Percentiles rank a stretch among this genome's conserved stretches.
phyloP scores from a whole-genome alignment of 2,329 filamentous ascomycete genomes.

The Laburnicola sp. region DNA sequence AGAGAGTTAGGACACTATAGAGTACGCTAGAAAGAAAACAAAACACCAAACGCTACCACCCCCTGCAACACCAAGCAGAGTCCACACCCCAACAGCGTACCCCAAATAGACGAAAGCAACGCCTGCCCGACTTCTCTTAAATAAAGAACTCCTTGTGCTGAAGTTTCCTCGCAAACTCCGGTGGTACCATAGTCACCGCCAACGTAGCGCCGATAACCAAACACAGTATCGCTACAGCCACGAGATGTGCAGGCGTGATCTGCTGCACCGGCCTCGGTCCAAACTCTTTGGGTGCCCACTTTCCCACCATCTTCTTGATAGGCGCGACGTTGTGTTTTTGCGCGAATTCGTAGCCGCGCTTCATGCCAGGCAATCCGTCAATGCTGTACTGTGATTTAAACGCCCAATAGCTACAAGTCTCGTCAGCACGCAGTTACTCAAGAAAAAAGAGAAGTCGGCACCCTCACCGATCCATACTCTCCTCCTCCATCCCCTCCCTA shows the following conservation, averaged over 20 bases:
- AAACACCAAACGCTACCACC: too few species aligned
- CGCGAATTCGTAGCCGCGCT: conserved; percentile 43
- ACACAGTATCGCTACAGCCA: conserved; percentile 34
- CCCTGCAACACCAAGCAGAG: too few species aligned
- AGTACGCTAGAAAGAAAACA: too few species aligned
- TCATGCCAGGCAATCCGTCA: conserved; percentile 51
- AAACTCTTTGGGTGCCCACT: conserved; percentile 28
- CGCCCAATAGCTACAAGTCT: conserved; percentile 48
- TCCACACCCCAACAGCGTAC: too few species aligned
- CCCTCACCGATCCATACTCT: conserved; percentile 46
- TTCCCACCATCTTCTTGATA: conserved; percentile 50
- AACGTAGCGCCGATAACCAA: conserved; percentile 36
- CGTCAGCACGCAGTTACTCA: conserved; percentile 7
- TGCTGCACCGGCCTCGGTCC: conserved; percentile 9
- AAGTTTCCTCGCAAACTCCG: conserved; percentile 27
- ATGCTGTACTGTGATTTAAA: conserved; percentile 49
- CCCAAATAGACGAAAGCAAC: too few species aligned
- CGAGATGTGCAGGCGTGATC: conserved; percentile 20
- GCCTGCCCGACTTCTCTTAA: too few species aligned
- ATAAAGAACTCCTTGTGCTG: conserved; percentile 27
- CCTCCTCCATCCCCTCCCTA: conserved; percentile 40
- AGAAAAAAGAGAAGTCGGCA: neutral
- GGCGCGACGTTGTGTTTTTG: conserved; percentile 44
- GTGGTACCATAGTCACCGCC: conserved; percentile 27
- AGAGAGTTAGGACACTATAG: too few species aligned